Conservation (phyloP, 495 filamentous ascomycete genomes). For the Penicillium subrubescens region DNA sequence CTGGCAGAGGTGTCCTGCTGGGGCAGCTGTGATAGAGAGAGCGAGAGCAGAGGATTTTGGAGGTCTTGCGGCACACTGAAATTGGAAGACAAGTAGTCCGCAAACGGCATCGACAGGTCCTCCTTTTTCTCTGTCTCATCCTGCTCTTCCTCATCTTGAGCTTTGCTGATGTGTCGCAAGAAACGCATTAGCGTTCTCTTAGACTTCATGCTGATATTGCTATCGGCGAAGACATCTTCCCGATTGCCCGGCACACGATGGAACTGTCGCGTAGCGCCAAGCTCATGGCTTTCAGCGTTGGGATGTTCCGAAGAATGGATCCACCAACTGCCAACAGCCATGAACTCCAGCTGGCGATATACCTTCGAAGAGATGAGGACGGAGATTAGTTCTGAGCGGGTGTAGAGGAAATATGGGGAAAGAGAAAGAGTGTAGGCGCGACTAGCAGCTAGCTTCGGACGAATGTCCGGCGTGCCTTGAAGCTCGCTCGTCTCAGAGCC, state of each 20-base stretch:
- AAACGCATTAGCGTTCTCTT: slow-evolving; percentile 89
- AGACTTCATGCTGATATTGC: slow-evolving; percentile 67
- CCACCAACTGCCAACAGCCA: slow-evolving; percentile 94
- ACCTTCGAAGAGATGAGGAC: slow-evolving; percentile 84
- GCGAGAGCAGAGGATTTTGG: slow-evolving; percentile 71
- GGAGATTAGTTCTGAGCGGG: slow-evolving; percentile 72
- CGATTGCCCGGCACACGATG: slow-evolving; percentile 76
- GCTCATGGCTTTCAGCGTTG: slow-evolving; percentile 8
- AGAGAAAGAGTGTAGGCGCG: slow-evolving; percentile 83
- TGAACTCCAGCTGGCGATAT: slow-evolving; percentile 87
- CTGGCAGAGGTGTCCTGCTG: slow-evolving; percentile 60
- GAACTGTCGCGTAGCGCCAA: slow-evolving; percentile 34
- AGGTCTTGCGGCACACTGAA: slow-evolving; percentile 75
- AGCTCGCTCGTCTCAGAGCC: slow-evolving; percentile 11
- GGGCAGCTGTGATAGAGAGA: slow-evolving; percentile 71
- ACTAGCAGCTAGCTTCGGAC: slow-evolving; percentile 58
- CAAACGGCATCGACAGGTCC: slow-evolving; percentile 52
- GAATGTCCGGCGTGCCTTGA: slow-evolving; percentile 4
- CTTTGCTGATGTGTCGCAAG: slow-evolving; percentile 61
- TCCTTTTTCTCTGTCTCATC: slow-evolving; percentile 24
- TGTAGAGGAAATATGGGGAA: slow-evolving; percentile 84
- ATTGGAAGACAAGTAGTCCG: slow-evolving; percentile 63
- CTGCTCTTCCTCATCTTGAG: slow-evolving; percentile 31
- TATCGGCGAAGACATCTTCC: slow-evolving; percentile 83
- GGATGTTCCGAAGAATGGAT: slow-evolving; percentile 50